Evolutionary conservation across 2,329 filamentous ascomycete genomes (phyloP), one percentile per base, ranked within the genome.

Genomic region (Coccinonectria pachysandricola): DNA sequence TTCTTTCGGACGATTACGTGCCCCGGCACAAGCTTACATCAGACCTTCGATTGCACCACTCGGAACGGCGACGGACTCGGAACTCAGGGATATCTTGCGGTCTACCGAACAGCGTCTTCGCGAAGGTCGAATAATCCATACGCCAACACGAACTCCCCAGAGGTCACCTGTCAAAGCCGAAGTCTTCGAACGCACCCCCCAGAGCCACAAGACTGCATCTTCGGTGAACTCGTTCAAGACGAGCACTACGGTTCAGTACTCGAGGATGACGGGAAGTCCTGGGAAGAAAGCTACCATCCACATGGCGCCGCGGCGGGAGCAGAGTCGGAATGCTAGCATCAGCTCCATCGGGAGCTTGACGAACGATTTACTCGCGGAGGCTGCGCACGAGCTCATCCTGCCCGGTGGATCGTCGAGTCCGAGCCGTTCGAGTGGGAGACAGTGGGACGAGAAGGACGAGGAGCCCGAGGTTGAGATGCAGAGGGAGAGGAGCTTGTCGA

Each of bases 71-170:
- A 49, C 65, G 0, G 68, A 71, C 35, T 56, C 59, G 8, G 65
- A 65, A 2, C 44, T 74, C 14, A 54, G 59, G 2, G 53, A 64
- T 32, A 73, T 74, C 15, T 50, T 74, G 16, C 56, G 56, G 21
- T 65, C 57, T 17, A 74, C 68, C 2, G 69, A 71, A 14, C 53
- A 62, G 49, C 54, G 68, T 7, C 53, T 73, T 9, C 52, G 58
- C 12, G 55, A 61, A 4, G 59, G 59, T 4, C 41, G 2, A 19
- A 34, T n/a, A 41, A 18, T 21, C 24, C n/a, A n/a, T n/a, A n/a
- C n/a, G n/a, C n/a, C n/a, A n/a, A n/a, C n/a, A n/a, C n/a, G n/a
- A n/a, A n/a, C n/a, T n/a, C n/a, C n/a, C n/a, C n/a, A 46, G 31
- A 32, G 31, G n/a, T 44, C 48, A 3, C 42, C 45, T 1, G 23